Evolutionary conservation across 164 flowering plant genomes (phyloP).

Genomic region (Warburgia ugandensis): DNA sequence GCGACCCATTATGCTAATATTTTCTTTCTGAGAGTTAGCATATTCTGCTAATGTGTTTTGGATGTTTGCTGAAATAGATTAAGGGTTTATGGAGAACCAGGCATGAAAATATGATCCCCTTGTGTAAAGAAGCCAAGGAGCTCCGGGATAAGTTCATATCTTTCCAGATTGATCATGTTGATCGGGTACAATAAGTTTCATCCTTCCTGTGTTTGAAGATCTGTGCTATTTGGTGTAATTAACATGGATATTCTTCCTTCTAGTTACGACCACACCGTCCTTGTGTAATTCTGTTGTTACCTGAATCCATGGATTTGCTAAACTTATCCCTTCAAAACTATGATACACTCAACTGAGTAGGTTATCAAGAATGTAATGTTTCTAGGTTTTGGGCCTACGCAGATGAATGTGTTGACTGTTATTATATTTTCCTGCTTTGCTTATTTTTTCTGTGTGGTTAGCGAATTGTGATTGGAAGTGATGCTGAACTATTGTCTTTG

Average conservation of each 20-base stretch:
- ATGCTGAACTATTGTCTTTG: too few species aligned
- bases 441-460: too few species aligned
- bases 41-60: too few species aligned
- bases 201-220: background rate
- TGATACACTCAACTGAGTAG: background rate
- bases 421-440: too few species aligned
- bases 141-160: conserved; percentile 51
- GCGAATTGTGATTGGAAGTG: too few species aligned
- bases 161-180: conserved; percentile 58
- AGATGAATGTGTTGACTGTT: too few species aligned
- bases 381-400: background rate
- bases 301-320: too few species aligned
- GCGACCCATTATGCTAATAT: too few species aligned
- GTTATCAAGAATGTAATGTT: background rate
- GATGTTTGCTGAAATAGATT: conserved; percentile 31
- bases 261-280: background rate
- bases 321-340: conserved; percentile 1
- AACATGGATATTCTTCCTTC: background rate
- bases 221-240: background rate
- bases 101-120: conserved; percentile 37
- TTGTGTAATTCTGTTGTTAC: conserved; percentile 1
- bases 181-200: conserved; percentile 37
- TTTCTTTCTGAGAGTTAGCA: too few species aligned
- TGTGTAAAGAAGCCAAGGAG: conserved; percentile 45
- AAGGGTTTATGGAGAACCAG: conserved; percentile 65